Conservation (phyloP, 257 asterid genomes). For the Phtheirospermum japonicum region DNA sequence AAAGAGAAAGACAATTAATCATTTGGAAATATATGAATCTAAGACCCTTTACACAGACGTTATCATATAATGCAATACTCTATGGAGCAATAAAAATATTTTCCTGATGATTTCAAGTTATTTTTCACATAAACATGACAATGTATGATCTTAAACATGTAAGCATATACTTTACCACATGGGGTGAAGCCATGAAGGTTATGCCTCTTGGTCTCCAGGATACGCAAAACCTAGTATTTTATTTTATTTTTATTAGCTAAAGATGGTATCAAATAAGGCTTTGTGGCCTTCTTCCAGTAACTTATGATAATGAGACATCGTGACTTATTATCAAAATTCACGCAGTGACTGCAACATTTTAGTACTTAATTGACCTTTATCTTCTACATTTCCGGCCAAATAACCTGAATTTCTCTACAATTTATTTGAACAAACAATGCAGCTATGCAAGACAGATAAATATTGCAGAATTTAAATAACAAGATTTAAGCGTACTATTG, state of each 20-base stretch:
- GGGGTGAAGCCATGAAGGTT: slow-evolving; percentile 3
- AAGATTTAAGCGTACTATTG: neutral
- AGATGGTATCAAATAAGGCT: slow-evolving; percentile 8
- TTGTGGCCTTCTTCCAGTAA: no score
- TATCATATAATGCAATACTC: neutral
- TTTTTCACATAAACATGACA: slow-evolving; percentile 11
- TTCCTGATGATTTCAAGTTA: slow-evolving; percentile 3
- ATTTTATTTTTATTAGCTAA: neutral
- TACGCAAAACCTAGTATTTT: slow-evolving; percentile 3
- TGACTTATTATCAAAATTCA: slow-evolving; percentile 12
- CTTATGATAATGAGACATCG: neutral
- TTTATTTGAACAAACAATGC: no score
- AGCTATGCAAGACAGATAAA: slow-evolving; percentile 3
- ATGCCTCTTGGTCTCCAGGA: no score
- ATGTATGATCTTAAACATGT: neutral
- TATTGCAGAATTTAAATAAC: neutral
- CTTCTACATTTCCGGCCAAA: slow-evolving; percentile 1
- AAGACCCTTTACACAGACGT: slow-evolving; percentile 4
- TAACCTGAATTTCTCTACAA: no score
- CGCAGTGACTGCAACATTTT: slow-evolving; percentile 8
- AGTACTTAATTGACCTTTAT: neutral
- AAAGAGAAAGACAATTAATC: slow-evolving; percentile 21
- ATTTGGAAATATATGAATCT: slow-evolving; percentile 18
- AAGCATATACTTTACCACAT: slow-evolving; percentile 21
- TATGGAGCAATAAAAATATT: neutral